These are phyloP conservation scores for Corrigiola litoralis DNA, from an alignment of 179 eudicot species.

Conservation along the genomic window DNA sequence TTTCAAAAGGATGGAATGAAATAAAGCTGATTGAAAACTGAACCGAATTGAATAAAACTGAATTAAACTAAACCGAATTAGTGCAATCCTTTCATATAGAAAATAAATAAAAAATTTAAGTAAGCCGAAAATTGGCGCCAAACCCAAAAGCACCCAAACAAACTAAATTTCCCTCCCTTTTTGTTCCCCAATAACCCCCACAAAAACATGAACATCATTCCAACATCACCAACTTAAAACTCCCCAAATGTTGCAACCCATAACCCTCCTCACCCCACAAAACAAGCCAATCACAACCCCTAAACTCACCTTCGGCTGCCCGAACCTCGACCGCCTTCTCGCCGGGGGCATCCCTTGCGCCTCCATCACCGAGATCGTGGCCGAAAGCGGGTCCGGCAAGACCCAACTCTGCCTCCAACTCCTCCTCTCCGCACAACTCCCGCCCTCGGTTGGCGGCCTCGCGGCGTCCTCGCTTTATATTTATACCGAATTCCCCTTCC, in stretches of 20 bases:
- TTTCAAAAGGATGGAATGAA: no score
- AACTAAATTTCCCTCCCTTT: no score
- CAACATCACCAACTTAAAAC: no score
- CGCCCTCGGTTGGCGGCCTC: constrained; percentile 55
- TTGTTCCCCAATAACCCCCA: no score
- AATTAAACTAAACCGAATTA: no score
- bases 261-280: constrained; percentile 33
- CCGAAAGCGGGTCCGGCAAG: constrained; percentile 81
- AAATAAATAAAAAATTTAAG: no score
- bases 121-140: no score
- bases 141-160: no score
- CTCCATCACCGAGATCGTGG: constrained; percentile 68
- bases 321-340: constrained; percentile 56
- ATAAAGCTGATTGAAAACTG: no score
- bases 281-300: constrained; percentile 30
- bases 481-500: constrained; percentile 82
- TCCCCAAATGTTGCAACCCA: constrained; percentile 45
- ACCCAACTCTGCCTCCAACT: constrained; percentile 87
- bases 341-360: constrained; percentile 74
- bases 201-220: no score
- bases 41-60: no score
- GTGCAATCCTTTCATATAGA: no score
- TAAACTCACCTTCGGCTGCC: constrained; percentile 53
- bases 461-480: constrained; percentile 58
- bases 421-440: constrained; percentile 74